A percentile compares a stretch with the other conserved stretches of the same genome.
These are phyloP conservation scores for Kodamaea restingae DNA, from an alignment of 805 yeast species.

Conservation along the genomic window DNA sequence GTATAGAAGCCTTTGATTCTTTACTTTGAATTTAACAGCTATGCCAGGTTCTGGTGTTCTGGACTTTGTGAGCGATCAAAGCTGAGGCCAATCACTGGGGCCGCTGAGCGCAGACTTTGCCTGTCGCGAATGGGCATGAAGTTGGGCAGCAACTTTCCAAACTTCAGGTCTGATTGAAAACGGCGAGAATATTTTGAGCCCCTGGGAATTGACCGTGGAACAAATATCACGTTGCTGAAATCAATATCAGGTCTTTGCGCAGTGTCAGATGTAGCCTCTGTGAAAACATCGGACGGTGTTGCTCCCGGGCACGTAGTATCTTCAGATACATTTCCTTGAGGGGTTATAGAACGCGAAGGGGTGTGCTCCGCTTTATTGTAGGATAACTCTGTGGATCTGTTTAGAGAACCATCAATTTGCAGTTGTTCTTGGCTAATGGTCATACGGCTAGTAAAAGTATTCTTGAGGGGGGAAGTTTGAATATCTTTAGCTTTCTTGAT, in stretches of 20 bases:
- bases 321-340: not conserved
- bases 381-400: too few species aligned
- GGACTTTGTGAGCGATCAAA: slow-evolving; percentile 1
- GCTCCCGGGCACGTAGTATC: not conserved
- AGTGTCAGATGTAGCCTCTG: too few species aligned
- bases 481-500: slow-evolving; percentile 4
- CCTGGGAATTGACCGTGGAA: slow-evolving; percentile 6
- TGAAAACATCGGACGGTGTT: not conserved
- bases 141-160: slow-evolving; percentile 2
- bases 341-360: too few species aligned
- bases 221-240: slow-evolving; percentile 8
- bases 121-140: not conserved
- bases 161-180: slow-evolving; percentile 5
- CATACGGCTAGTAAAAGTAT: not conserved
- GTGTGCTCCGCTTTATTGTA: too few species aligned
- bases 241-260: not conserved
- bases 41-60: not conserved
- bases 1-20: too few species aligned
- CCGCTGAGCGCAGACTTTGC: not conserved
- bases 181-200: slow-evolving; percentile 1
- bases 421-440: not conserved
- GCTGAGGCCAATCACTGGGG: not conserved
- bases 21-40: too few species aligned
- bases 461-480: slow-evolving; percentile 2
- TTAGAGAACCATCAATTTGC: not conserved